Evolutionary conservation across 805 yeast genomes (phyloP), one percentile per base, ranked within the genome.

Genomic region (Suhomyces pyralidae): DNA sequence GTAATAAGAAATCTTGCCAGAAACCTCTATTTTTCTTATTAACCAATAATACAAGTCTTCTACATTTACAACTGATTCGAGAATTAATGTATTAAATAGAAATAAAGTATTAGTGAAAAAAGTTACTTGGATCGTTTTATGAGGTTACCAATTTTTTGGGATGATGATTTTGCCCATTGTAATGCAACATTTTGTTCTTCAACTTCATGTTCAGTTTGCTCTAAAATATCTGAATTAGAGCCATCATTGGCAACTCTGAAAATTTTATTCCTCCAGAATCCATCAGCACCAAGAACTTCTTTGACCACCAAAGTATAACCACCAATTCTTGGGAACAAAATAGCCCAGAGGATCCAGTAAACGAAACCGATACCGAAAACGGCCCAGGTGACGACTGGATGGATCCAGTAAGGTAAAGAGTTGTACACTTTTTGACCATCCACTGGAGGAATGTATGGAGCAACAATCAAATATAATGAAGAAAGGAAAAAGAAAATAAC

Each of bases 341-440:
- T 70, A 42, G 83, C 76, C 87, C 90, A 84, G 15, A 83, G 62
- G 7, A 83, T 53, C 86, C 90, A 88, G 72, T 87, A 88, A 0
- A 78, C 58, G 36, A 78, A 81, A 56, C 90, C 93, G 47, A 83
- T 65, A 12, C 77, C 86, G 60, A 85, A 84, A 45, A 88, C 76
- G 58, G 86, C 91, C 84, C 90, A 81, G 10, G 91, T 85, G n/a
- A 86, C 89, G 48, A 88, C 94, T 64, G 90, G 84, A 66, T 87
- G 92, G 52, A 84, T 77, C 78, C 83, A 88, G 71, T 88, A 88
- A 26, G 96, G 96, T 61, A 88, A 72, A 48, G 66, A 58, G n/a
- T 81, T 68, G 75, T 88, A 88, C 50, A 88, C 91, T 36, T 79
- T 75, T 69, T 86, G 85, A 34, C 85, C 88, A 17, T 62, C 74